phyloP scores from a whole-genome alignment of 2,329 filamentous ascomycete species.

The Aspergillus brunneoviolaceus region DNA sequence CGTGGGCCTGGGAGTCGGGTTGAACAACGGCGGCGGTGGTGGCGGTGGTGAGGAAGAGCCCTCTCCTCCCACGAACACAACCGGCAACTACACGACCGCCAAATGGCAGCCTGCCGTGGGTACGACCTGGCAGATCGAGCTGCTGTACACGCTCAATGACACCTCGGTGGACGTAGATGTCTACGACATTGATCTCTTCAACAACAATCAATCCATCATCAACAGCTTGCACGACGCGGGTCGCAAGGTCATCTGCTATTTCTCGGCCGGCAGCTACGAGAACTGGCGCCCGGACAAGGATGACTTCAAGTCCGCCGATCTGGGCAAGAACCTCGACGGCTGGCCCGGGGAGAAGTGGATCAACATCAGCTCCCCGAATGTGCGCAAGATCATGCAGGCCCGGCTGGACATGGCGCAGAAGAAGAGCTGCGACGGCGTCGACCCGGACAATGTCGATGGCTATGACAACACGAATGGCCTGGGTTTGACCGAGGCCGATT shows the following conservation, averaged over 20 bases:
- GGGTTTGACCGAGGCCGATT: conserved; percentile 55
- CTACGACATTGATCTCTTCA: conserved; percentile 63
- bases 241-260: conserved; percentile 71
- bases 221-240: conserved; percentile 49
- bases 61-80: conserved; percentile 23
- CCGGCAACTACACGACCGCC: conserved; percentile 23
- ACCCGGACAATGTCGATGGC: conserved; percentile 70
- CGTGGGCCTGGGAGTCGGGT: conserved; percentile 58
- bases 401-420: conserved; percentile 59
- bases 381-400: conserved; percentile 64
- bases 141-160: conserved; percentile 45
- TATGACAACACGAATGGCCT: conserved; percentile 66
- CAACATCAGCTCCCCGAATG: conserved; percentile 55
- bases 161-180: conserved; percentile 53
- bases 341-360: conserved; percentile 71
- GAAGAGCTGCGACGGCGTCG: conserved; percentile 68
- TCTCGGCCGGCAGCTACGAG: conserved; percentile 70
- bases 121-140: conserved; percentile 62
- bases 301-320: conserved; percentile 55
- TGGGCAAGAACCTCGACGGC: conserved; percentile 59
- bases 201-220: conserved; percentile 51
- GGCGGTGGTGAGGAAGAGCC: conserved; percentile 25
- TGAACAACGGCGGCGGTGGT: conserved; percentile 37
- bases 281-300: conserved; percentile 59
- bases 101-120: conserved; percentile 56